A percentile compares a stretch with the other conserved stretches of the same genome.
Conservation (phyloP, 1,284 basidiomycete species). For the Agroathelia rolfsii region DNA sequence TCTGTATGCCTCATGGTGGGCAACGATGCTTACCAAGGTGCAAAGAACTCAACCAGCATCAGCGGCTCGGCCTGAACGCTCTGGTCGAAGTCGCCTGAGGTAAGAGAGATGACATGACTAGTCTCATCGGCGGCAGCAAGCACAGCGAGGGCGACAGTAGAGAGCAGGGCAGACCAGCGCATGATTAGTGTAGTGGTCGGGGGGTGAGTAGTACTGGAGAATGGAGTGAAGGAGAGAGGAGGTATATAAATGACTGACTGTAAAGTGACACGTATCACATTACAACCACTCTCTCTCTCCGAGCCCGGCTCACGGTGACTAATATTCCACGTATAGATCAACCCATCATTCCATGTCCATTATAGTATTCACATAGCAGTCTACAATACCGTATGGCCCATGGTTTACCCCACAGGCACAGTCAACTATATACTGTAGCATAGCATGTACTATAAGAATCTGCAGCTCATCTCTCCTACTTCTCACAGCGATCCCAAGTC, state of each 20-base stretch:
- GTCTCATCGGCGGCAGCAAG: conserved; percentile 44
- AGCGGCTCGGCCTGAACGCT: conserved; percentile 64
- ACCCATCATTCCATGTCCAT: no score
- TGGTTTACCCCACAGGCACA: no score
- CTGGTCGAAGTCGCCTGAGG: conserved; percentile 60
- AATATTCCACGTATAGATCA: no score
- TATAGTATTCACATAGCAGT: no score
- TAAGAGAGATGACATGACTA: conserved; percentile 81
- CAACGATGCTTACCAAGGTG: conserved; percentile 58
- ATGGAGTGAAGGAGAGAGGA: background rate
- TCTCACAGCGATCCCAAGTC: conserved; percentile 41
- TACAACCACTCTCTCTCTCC: no score
- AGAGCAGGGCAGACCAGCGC: conserved; percentile 50
- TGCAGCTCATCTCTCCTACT: no score
- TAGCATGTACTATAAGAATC: no score
- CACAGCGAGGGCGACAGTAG: conserved; percentile 42
- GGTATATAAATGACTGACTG: conserved; percentile 1
- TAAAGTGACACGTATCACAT: no score
- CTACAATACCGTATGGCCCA: no score
- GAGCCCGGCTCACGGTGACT: no score
- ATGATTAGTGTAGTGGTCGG: conserved; percentile 30
- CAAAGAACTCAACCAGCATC: conserved; percentile 94
- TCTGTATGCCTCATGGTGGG: conserved; percentile 4
- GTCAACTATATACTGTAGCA: no score
- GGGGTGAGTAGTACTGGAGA: conserved; percentile 10